Evolutionary conservation across 352 stramenopile species (phyloP), one percentile per base, ranked within the genome.

Genomic region (Phytophthora podocarpi): DNA sequence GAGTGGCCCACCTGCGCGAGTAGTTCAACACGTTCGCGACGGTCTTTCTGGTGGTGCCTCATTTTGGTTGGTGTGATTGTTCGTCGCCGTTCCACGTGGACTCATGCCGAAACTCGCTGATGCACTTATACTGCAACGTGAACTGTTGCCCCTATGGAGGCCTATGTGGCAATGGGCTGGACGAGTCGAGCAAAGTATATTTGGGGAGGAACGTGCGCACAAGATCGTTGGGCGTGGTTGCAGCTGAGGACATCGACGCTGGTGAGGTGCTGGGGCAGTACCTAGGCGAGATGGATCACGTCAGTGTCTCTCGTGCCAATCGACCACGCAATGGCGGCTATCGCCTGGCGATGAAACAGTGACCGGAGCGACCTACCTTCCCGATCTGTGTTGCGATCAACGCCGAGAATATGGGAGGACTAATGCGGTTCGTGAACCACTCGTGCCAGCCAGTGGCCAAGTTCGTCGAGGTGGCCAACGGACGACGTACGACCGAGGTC

Each of bases 361-460:
- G 35, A 1, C 34, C 43, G 1, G 26, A 54, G n/a, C n/a, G 15
- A 35, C 54, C n/a, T 32, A 5, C 16, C 2, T 26, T 47, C 15
- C 9, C 28, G n/a, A n/a, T n/a, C n/a, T n/a, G n/a, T n/a, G n/a
- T n/a, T n/a, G 15, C 50, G 1, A 49, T 59, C 16, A 59, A 59
- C 18, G 50, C 50, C 1, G 34, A 63, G 13, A 1, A 24, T 11
- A 32, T 55, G 24, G 54, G 42, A 2, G 9, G 43, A 1, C 7
- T 63, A 9, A 50, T 60, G 52, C 1, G 31, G 13, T 60, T 60
- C 11, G 40, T 52, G 2, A 52, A 60, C 15, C 30, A 60, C 11
- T 52, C 30, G 3, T 39, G 52, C 40, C 11, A 42, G 7, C 52
- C 40, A 0, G 40, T 37, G 21, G 34, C 43, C 1, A 11, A 35